Conservation (phyloP, 2,329 filamentous ascomycete species). For the Neofusicoccum kwambonambiense region DNA sequence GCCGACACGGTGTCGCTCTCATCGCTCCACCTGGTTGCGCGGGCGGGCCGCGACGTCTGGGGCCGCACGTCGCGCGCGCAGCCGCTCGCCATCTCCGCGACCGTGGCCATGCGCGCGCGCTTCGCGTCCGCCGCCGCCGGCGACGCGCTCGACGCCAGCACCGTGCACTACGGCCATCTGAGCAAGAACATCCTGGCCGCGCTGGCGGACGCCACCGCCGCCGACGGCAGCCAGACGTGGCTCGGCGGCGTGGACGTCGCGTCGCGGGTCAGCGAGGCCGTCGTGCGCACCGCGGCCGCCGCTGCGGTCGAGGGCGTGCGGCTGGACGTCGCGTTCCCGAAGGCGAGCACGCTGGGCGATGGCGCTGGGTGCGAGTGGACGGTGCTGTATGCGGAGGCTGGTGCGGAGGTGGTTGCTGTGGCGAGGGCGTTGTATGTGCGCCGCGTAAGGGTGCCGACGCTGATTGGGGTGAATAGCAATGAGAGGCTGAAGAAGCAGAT, state of each 20-base stretch:
- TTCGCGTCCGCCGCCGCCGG: slow-evolving; percentile 59
- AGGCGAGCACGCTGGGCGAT: slow-evolving; percentile 65
- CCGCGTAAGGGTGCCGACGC: slow-evolving; percentile 61
- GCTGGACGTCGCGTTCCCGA: slow-evolving; percentile 60
- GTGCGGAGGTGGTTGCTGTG: slow-evolving; percentile 50
- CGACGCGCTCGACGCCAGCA: slow-evolving; percentile 66
- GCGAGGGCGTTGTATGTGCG: slow-evolving; percentile 48
- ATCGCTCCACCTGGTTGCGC: slow-evolving; percentile 59
- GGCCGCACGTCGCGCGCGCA: slow-evolving; percentile 59
- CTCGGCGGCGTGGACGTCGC: slow-evolving; percentile 27
- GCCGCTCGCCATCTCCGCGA: slow-evolving; percentile 61
- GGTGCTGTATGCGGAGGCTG: slow-evolving; percentile 49
- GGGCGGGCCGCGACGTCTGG: slow-evolving; percentile 67
- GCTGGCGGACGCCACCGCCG: slow-evolving; percentile 30
- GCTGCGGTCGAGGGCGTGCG: slow-evolving; percentile 41
- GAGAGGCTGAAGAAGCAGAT: slow-evolving; percentile 66
- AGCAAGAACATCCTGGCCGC: slow-evolving; percentile 62
- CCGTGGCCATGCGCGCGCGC: slow-evolving; percentile 54
- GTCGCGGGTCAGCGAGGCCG: slow-evolving; percentile 21
- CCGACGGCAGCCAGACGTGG: slow-evolving; percentile 22
- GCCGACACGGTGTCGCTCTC: slow-evolving; percentile 56
- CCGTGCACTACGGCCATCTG: slow-evolving; percentile 71
- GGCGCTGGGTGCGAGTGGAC: slow-evolving; percentile 52
- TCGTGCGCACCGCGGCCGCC: slow-evolving; percentile 27
- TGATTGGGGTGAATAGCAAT: slow-evolving; percentile 72